phyloP scores from a whole-genome alignment of 345 rosid species.

The Salix viminalis region DNA sequence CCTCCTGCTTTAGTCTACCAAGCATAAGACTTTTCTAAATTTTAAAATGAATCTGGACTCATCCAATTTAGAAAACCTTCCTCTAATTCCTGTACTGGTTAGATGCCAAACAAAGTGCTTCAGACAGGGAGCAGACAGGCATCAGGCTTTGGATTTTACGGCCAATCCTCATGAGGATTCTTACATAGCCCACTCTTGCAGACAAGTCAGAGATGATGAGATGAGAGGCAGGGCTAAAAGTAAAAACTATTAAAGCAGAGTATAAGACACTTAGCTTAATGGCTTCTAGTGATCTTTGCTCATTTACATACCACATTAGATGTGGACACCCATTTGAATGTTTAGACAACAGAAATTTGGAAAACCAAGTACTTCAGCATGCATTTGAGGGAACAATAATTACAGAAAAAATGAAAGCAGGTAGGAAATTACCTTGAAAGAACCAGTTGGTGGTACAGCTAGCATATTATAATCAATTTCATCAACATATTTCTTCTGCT shows the following conservation, averaged over 20 bases:
- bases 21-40: too few species aligned
- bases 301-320: too few species aligned
- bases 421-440: constrained; percentile 50
- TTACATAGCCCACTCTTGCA: background rate
- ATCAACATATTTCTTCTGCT: constrained; percentile 84
- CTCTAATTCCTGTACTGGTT: background rate
- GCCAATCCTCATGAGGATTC: background rate
- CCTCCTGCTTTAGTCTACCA: too few species aligned
- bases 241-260: background rate
- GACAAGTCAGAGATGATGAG: background rate
- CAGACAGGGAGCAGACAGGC: too few species aligned
- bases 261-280: background rate
- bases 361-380: background rate
- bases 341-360: background rate
- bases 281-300: too few species aligned
- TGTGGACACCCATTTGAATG: too few species aligned
- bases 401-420: background rate
- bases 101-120: background rate
- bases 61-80: too few species aligned
- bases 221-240: background rate
- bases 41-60: too few species aligned
- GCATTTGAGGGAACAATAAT: constrained; percentile 11
- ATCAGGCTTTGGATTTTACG: background rate
- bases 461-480: constrained; percentile 94
- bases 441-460: constrained; percentile 82